Conservation (phyloP, 2,329 filamentous ascomycete genomes). For the Pyrenophora teres region DNA sequence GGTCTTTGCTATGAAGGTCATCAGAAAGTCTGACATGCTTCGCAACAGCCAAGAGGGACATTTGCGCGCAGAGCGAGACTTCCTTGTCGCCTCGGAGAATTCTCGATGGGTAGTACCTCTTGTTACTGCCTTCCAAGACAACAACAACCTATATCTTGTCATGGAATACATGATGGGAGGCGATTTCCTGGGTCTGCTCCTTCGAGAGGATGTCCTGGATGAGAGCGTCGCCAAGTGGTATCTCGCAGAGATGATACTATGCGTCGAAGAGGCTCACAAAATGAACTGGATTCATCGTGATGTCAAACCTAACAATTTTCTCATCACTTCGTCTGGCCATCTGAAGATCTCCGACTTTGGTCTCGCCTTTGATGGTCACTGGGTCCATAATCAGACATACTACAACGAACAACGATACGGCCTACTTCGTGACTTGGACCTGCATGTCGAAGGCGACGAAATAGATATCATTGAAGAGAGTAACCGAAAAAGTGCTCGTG, state of each 20-base stretch:
- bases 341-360: slow-evolving; percentile 97
- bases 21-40: slow-evolving; percentile 91
- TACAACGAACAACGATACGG: slow-evolving; percentile 82
- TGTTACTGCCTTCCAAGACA: slow-evolving; percentile 86
- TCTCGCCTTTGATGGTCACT: slow-evolving; percentile 91
- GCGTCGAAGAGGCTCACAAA: slow-evolving; percentile 87
- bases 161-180: slow-evolving; percentile 99
- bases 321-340: slow-evolving; percentile 86
- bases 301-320: slow-evolving; percentile 96
- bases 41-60: slow-evolving; percentile 91
- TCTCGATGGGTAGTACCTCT: slow-evolving; percentile 89
- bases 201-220: slow-evolving; percentile 80
- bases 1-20: slow-evolving; percentile 96
- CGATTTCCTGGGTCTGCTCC: slow-evolving; percentile 85
- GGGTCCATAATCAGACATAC: slow-evolving; percentile 87
- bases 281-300: slow-evolving; percentile 93
- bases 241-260: slow-evolving; percentile 92
- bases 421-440: slow-evolving; percentile 74
- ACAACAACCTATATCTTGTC: slow-evolving; percentile 81
- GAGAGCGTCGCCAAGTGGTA: slow-evolving; percentile 85
- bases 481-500: slow-evolving; percentile 59
- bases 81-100: slow-evolving; percentile 85
- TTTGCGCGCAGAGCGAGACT: slow-evolving; percentile 86
- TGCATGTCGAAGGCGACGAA: slow-evolving; percentile 74
- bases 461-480: slow-evolving; percentile 65